Conservation (phyloP, 495 filamentous ascomycete species). For the Aspergillus haitiensis region DNA sequence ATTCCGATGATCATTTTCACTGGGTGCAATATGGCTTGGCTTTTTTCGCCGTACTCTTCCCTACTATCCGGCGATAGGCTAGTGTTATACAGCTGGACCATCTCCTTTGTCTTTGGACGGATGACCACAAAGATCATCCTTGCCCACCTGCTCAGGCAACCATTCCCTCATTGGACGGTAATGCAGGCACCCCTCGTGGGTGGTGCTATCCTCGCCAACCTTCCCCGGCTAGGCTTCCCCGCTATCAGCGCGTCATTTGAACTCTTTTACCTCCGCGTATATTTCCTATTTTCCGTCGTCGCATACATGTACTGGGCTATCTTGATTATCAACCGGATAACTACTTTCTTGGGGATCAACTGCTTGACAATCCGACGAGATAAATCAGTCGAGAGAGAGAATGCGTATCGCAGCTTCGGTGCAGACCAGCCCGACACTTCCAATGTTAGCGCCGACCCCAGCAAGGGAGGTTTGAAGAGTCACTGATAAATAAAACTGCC, state of each 20-base stretch:
- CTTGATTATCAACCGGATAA: conserved; percentile 88
- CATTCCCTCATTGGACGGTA: conserved; percentile 95
- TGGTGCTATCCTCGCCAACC: conserved; percentile 79
- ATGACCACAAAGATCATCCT: conserved; percentile 99
- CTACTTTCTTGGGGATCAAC: conserved; percentile 86
- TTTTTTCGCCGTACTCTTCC: conserved; percentile 81
- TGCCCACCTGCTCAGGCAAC: conserved; percentile 87
- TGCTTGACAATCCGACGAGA: conserved; percentile 82
- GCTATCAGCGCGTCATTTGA: conserved; percentile 60
- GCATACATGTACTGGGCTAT: conserved; percentile 92
- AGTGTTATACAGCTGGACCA: conserved; percentile 87
- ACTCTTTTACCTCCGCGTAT: conserved; percentile 75
- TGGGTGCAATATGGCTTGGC: conserved; percentile 71
- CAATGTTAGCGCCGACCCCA: conserved; percentile 17
- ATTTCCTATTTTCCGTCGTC: conserved; percentile 76
- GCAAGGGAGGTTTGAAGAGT: conserved; percentile 22
- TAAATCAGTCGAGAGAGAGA: conserved; percentile 44
- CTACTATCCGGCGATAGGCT: conserved; percentile 79
- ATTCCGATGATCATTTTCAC: conserved; percentile 84
- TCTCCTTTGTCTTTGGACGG: conserved; percentile 96
- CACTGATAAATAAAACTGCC: conserved; percentile 14
- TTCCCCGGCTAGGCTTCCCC: conserved; percentile 74
- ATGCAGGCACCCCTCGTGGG: conserved; percentile 82
- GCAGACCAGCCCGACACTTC: conserved; percentile 9
- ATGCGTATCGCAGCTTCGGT: conserved; percentile 42